phyloP scores from a whole-genome alignment of 495 filamentous ascomycete genomes.

The Penicillium soppii region DNA sequence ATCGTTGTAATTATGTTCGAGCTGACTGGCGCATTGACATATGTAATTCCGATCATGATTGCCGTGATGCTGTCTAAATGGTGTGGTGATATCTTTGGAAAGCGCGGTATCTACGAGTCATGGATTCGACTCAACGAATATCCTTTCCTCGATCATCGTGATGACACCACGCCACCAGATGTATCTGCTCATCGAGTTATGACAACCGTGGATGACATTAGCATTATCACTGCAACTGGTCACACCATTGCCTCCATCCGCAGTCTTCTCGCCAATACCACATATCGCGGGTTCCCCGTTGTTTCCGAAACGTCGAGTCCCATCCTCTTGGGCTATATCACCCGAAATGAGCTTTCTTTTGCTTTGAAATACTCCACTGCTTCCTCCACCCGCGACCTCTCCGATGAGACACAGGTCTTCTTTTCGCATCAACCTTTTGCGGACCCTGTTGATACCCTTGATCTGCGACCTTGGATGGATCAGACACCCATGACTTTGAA shows the following conservation, averaged over 20 bases:
- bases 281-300: slow-evolving; percentile 90
- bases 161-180: slow-evolving; percentile 79
- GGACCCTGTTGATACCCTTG: slow-evolving; percentile 74
- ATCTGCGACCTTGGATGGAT: slow-evolving; percentile 96
- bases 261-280: slow-evolving; percentile 65
- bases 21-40: slow-evolving; percentile 89
- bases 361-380: slow-evolving; percentile 59
- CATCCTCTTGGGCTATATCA: slow-evolving; percentile 86
- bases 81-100: slow-evolving; percentile 95
- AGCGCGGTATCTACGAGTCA: slow-evolving; percentile 92
- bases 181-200: slow-evolving; percentile 82
- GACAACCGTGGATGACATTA: slow-evolving; percentile 87
- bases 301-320: slow-evolving; percentile 68
- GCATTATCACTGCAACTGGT: slow-evolving; percentile 77
- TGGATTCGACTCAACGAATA: slow-evolving; percentile 98
- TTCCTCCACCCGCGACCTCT: slow-evolving; percentile 51
- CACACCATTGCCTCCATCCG: slow-evolving; percentile 79
- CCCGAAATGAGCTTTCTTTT: slow-evolving; percentile 83
- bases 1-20: slow-evolving; percentile 99
- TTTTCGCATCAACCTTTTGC: slow-evolving; percentile 82
- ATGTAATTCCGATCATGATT: slow-evolving; percentile 98
- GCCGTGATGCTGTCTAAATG: slow-evolving; percentile 99
- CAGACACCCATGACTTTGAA: slow-evolving; percentile 93
- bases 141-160: slow-evolving; percentile 91
- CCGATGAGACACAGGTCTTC: slow-evolving; percentile 72